phyloP scores from a whole-genome alignment of 495 filamentous ascomycete species.

The Monascus purpureus region DNA sequence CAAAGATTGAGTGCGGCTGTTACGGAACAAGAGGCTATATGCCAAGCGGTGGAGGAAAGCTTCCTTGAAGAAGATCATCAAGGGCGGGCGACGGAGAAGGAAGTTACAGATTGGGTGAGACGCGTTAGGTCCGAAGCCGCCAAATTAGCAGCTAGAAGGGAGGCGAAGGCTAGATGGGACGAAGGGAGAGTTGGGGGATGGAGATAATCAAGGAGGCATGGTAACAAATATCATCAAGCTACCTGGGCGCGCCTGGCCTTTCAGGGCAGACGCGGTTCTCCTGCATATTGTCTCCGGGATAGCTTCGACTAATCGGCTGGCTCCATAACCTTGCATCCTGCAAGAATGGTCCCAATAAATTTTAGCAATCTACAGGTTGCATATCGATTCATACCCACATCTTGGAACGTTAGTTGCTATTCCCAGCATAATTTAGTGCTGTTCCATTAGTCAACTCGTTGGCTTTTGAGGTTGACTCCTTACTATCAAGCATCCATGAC shows the following conservation, averaged over 20 bases:
- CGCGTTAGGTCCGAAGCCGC: slow-evolving; percentile 65
- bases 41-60: slow-evolving; percentile 73
- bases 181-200: slow-evolving; percentile 87
- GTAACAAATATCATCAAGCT: background rate
- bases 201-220: slow-evolving; percentile 42
- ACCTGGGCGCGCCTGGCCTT: background rate
- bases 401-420: too few species aligned
- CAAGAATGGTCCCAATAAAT: too few species aligned
- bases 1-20: slow-evolving; percentile 60
- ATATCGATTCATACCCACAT: too few species aligned
- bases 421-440: too few species aligned
- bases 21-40: slow-evolving; percentile 71
- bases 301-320: too few species aligned
- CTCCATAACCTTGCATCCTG: too few species aligned
- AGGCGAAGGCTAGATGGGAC: slow-evolving; percentile 85
- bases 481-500: too few species aligned
- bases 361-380: too few species aligned
- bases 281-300: too few species aligned
- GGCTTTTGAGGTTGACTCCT: too few species aligned
- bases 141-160: slow-evolving; percentile 56
- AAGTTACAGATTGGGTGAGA: slow-evolving; percentile 70
- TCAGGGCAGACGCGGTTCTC: too few species aligned
- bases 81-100: slow-evolving; percentile 53
- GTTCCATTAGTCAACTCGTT: too few species aligned
- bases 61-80: slow-evolving; percentile 54